Base-by-base conservation (phyloP, 2,329 filamentous ascomycete genomes). In the Fusarium nelsonii region DNA sequence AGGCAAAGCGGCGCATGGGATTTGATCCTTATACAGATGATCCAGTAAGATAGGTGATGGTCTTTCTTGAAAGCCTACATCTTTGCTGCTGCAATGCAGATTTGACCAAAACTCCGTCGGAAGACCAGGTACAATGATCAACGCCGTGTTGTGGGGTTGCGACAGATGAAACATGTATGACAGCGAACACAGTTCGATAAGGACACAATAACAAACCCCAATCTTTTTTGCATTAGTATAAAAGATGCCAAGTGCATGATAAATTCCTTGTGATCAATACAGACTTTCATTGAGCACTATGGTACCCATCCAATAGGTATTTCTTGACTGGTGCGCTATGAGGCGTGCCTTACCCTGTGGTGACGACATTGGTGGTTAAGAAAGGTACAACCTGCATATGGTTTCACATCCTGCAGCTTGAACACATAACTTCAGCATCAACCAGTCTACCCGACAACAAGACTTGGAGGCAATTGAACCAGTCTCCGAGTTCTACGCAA, bases 11-110 rank as follows among this genome's bases (percentile, higher is more conserved):
- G 63, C 81, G 80, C 43, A 82, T 88, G 70, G 86, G 86, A 1
- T 88, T 88, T 74, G 85, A 88, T 71, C 85, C 85, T 15, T 87
- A 87, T 65, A 83, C 81, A 28, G 85, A 87, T 74, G 77, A 73
- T 48, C 76, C 78, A 51, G 72, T 74, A 39, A 74, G 69, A 43
- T 76, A 70, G 68, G 23, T 8, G 14, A 15, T 53, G n/a, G 6
- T 44, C 1, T 26, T 37, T 9, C 6, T 8, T 11, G 23, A 39
- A 15, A 16, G 14, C 15, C 9, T 28, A n/a, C 28, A 14, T n/a
- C 15, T 12, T 37, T 4, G 14, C 6, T 6, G 18, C 11, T 18
- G 4, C 11, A 12, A 45, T 39, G 43, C 50, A n/a, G 16, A 15
- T 28, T 51, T 44, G 40, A 52, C 45, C 26, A 63, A 62, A 30